Conservation (phyloP, 2,329 filamentous ascomycete species). For the Talaromyces sp. region DNA sequence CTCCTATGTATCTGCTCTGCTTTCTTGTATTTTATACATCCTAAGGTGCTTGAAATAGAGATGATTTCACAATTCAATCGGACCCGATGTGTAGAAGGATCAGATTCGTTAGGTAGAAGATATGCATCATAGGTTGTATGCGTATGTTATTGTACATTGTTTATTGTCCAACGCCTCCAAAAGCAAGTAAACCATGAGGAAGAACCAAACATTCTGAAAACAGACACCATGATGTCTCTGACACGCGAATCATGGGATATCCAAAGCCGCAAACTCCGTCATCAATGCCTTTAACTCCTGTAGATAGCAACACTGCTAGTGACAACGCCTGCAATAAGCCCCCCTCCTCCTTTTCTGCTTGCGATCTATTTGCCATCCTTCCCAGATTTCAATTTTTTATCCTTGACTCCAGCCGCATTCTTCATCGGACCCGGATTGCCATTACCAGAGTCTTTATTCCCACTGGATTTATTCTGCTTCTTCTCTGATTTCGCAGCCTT, state of each 20-base stretch:
- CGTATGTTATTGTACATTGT: neutral
- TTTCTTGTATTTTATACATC: conserved; percentile 11
- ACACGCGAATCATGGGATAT: neutral
- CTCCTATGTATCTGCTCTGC: conserved; percentile 9
- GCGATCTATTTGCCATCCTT: conserved; percentile 5
- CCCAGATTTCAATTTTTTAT: conserved; percentile 13
- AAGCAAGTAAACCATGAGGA: neutral
- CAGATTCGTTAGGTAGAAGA: too few relatives aligned
- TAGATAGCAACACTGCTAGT: too few relatives aligned
- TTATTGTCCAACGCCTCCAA: neutral
- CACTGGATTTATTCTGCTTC: conserved; percentile 5
- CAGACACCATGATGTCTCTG: neutral
- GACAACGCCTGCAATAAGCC: neutral
- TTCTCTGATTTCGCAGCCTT: conserved; percentile 11
- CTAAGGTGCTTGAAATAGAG: conserved; percentile 10
- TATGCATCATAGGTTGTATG: neutral
- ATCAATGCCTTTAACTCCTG: conserved; percentile 1
- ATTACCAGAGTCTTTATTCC: conserved; percentile 3
- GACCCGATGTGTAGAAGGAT: neutral
- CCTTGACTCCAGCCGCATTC: conserved; percentile 3
- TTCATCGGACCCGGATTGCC: conserved; percentile 10
- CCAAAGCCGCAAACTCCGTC: neutral
- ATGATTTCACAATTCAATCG: neutral
- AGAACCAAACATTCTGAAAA: neutral
- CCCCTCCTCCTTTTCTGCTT: neutral